A percentile compares a stretch with the other conserved stretches of the same genome.
Evolutionary conservation across 176 grass and related monocot genomes (phyloP).

Genomic region (Elymus sibiricus): DNA sequence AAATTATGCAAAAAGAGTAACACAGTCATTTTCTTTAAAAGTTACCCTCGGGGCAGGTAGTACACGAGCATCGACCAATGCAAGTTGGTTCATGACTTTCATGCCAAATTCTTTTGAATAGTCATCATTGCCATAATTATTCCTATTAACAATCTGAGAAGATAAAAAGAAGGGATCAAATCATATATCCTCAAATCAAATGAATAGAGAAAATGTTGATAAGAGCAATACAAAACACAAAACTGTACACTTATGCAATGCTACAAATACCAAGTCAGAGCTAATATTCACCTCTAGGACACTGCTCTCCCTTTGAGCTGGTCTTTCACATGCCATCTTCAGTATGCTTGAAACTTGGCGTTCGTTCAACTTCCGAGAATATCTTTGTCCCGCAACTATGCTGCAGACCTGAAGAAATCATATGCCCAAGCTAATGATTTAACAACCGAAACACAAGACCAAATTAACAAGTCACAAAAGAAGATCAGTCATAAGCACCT

Average conservation of each 20-base stretch:
- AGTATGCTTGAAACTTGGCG: conserved; percentile 53
- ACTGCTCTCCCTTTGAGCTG: conserved; percentile 39
- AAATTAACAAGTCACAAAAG: not conserved
- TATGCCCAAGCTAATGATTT: not conserved
- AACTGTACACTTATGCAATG: not conserved
- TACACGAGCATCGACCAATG: conserved; percentile 63
- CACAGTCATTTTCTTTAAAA: not conserved
- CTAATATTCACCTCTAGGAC: conserved; percentile 43
- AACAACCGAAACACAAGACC: not conserved
- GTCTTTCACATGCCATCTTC: conserved; percentile 56
- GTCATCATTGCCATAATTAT: conserved; percentile 44
- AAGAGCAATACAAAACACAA: not conserved
- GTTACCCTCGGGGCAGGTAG: conserved; percentile 63
- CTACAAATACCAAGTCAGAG: not conserved
- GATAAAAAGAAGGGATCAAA: not conserved
- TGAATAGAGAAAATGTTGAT: not conserved
- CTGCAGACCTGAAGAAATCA: conserved; percentile 51
- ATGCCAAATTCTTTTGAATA: conserved; percentile 77
- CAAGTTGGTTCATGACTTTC: conserved; percentile 45
- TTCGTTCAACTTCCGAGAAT: conserved; percentile 59
- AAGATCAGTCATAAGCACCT: conserved; percentile 35
- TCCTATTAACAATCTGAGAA: conserved; percentile 48
- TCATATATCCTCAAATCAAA: conserved; percentile 8
- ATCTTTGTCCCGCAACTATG: conserved; percentile 68
- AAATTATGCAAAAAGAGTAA: not conserved